Base-by-base conservation (phyloP, 2,329 filamentous ascomycete genomes). In the Huntiella moniliformis region DNA sequence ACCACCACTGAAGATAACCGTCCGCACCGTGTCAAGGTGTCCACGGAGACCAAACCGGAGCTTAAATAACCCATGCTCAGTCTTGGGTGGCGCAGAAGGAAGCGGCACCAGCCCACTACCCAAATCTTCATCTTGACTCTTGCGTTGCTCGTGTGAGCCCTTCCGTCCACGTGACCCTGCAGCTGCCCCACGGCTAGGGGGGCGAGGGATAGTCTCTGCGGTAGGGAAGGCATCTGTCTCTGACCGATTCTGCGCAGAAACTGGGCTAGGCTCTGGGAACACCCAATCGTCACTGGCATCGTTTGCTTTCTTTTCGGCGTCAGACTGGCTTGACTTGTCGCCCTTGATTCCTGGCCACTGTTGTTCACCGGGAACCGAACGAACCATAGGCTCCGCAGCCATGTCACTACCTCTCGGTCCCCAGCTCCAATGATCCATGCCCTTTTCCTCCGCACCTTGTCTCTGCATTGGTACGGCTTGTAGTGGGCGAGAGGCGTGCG, bases 1-100 rank as follows among this genome's bases (percentile, higher is more conserved):
- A 37, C 91, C 91, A 17, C 91, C 91, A 1, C 87, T 96, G 63
- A 98, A 98, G 52, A 95, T 93, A 49, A 96, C 84, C 1, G 85
- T 85, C 36, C 91, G 79, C 4, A 98, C 85, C 2, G 92, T 87
- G 58, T 96, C 86, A 2, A 98, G 71, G 60, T 98, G 91, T 1
- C 91, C 91, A 44, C 88, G 74, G 4, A 98, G 70, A 4, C 86
- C 88, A 57, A 94, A 96, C 43, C 86, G 77, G 49, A 96, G 79
- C 61, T 92, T 95, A 66, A 98, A 96, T 53, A 73, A 85, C 12
- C 77, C 73, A 18, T 68, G 73, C 50, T 95, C 87, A 1, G 68
- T 61, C 56, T 78, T 82, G 40, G 5, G 17, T 13, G 12, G 38
- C 17, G 13, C 16, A 12, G 15, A 16, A 10, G 11, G 34, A 13